Base-by-base conservation (phyloP, 2,329 filamentous ascomycete species). In the Zarea fungicola region DNA sequence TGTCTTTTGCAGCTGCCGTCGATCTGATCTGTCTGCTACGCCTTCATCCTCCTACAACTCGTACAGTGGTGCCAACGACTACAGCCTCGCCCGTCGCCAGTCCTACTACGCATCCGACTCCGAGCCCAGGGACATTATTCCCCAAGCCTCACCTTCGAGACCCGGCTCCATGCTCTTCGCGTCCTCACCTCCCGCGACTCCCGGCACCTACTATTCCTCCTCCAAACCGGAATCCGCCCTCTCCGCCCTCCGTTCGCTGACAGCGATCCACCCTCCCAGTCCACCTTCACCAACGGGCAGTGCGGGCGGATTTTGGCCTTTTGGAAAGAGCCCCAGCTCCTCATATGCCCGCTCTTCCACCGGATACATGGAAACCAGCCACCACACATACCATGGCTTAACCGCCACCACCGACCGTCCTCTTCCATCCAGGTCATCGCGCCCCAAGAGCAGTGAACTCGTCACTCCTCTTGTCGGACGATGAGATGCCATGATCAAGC, bases 371-470 rank as follows among this genome's bases (percentile, higher is more conserved):
- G 80, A 77, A 4, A 79, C 78, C 55, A 67, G 65, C 31, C 68
- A 66, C 46, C 68, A 66, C 46, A 67, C 69, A 56, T 56, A 55
- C 26, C 56, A 58, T 50, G 63, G 61, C 22, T 62, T 63, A 48
- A 68, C 71, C n/a, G n/a, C n/a, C n/a, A n/a, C n/a, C n/a, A n/a
- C n/a, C 56, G 78, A 82, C 53, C 70, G 80, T 8, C 81, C 80
- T 6, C 65, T 83, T 21, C 80, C 81, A 13, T 72, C 72, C 9
- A 73, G 80, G 32, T 80, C 80, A 63, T 71, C 77, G 55, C 71
- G 80, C 40, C 78, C 79, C 28, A 81, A 76, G 65, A 83, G 79
- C 65, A 80, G 83, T 57, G 80, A 84, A 65, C 70, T 84, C 19
- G 78, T 84, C 37, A 82, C 80, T 43, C 80, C 81, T 28, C 74